Conservation (phyloP, 75 land plant genomes). For the Sequoia sempervirens region DNA sequence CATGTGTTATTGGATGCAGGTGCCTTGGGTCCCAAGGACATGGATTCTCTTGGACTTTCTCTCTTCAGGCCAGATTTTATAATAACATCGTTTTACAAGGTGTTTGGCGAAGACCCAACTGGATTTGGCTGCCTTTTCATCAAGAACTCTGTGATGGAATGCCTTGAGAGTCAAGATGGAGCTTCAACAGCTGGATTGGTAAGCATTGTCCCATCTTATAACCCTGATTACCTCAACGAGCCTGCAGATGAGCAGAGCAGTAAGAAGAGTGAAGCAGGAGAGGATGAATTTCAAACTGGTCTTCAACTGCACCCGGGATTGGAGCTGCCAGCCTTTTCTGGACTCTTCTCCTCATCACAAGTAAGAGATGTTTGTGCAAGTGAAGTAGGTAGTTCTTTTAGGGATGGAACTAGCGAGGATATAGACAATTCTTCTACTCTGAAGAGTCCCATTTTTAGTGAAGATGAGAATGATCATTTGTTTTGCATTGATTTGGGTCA, state of each 20-base stretch:
- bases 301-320: slow-evolving; percentile 22
- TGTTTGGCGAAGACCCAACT: slow-evolving; percentile 30
- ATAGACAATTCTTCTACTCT: slow-evolving; percentile 10
- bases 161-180: slow-evolving; percentile 11
- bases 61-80: slow-evolving; percentile 32
- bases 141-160: slow-evolving; percentile 12
- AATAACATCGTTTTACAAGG: slow-evolving; percentile 29
- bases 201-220: slow-evolving; percentile 17
- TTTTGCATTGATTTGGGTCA: slow-evolving; percentile 20
- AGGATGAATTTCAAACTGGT: slow-evolving; percentile 22
- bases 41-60: slow-evolving; percentile 33
- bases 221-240: slow-evolving; percentile 48
- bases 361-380: slow-evolving; percentile 65
- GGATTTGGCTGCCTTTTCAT: slow-evolving; percentile 32
- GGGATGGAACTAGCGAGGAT: slow-evolving; percentile 11
- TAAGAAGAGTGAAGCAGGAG: slow-evolving; percentile 34
- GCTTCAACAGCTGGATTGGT: slow-evolving; percentile 23
- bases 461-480: slow-evolving; percentile 14
- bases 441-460: slow-evolving; percentile 17
- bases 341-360: slow-evolving; percentile 55
- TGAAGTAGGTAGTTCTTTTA: slow-evolving; percentile 32
- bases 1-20: slow-evolving; percentile 29
- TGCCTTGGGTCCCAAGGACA: slow-evolving; percentile 28
- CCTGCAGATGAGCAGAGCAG: slow-evolving; percentile 51
- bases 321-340: slow-evolving; percentile 72